phyloP scores from a whole-genome alignment of 2,329 filamentous ascomycete species.

The Dactylellina sp. region DNA sequence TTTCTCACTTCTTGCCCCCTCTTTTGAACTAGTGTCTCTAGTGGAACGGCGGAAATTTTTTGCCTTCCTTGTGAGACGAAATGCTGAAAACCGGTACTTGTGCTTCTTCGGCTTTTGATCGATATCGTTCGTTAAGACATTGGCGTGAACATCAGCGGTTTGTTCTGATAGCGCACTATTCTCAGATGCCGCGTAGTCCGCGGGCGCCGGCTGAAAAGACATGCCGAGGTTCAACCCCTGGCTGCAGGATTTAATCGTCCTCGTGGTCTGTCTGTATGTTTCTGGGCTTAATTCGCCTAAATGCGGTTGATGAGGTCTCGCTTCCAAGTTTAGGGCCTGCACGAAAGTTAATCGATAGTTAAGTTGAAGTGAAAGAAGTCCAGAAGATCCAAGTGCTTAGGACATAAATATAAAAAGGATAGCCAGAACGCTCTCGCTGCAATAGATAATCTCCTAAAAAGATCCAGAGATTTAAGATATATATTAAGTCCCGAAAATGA shows the following conservation, averaged over 20 bases:
- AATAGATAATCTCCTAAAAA: background rate
- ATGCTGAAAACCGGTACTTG: slow-evolving; percentile 3
- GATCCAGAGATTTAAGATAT: background rate
- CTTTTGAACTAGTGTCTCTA: slow-evolving; percentile 12
- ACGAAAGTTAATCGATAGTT: slow-evolving; percentile 9
- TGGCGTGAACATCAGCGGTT: slow-evolving; percentile 8
- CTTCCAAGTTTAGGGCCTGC: slow-evolving; percentile 2
- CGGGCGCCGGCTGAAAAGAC: slow-evolving; percentile 41
- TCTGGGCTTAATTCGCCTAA: slow-evolving; percentile 37
- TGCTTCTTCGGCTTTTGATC: slow-evolving; percentile 1
- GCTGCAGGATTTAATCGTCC: background rate
- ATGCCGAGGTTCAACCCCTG: slow-evolving; percentile 44
- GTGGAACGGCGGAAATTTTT: slow-evolving; percentile 22
- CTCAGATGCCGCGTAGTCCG: slow-evolving; percentile 20
- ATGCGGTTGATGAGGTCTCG: slow-evolving; percentile 16
- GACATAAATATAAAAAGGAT: background rate
- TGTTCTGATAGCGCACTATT: slow-evolving; percentile 24
- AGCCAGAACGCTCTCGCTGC: slow-evolving; percentile 2
- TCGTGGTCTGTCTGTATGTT: background rate
- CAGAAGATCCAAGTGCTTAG: no score
- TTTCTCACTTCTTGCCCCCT: slow-evolving; percentile 17
- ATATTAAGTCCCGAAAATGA: background rate
- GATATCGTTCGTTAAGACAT: slow-evolving; percentile 1
- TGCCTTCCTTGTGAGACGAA: slow-evolving; percentile 51
- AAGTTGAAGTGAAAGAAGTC: background rate